These are phyloP conservation scores for Diaporthe ilicicola DNA, from an alignment of 2,329 filamentous ascomycete genomes.

Conservation along the genomic window DNA sequence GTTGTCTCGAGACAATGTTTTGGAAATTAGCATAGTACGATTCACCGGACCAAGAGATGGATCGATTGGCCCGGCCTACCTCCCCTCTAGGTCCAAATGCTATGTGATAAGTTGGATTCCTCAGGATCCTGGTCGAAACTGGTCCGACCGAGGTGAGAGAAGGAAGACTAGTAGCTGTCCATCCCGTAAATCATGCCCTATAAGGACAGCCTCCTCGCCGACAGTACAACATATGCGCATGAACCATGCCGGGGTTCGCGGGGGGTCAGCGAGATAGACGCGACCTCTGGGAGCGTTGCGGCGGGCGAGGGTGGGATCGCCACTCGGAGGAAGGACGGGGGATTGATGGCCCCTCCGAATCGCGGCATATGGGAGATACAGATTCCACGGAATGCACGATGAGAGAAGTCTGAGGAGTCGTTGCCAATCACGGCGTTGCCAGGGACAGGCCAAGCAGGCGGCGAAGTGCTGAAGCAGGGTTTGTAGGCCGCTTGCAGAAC, in stretches of 20 bases:
- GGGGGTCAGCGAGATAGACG: conserved; percentile 7
- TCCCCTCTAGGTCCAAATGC: neutral
- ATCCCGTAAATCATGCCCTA: neutral
- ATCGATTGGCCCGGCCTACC: conserved; percentile 22
- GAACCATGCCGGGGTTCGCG: neutral
- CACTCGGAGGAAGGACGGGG: neutral
- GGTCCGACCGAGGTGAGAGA: conserved; percentile 29
- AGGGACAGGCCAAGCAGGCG: conserved; percentile 10
- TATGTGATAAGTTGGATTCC: neutral
- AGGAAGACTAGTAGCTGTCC: conserved; percentile 21
- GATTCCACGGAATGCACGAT: conserved; percentile 14
- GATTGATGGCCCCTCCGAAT: neutral
- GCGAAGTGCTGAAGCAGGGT: conserved; percentile 17
- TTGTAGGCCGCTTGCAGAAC: conserved; percentile 17
- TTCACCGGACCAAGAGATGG: neutral
- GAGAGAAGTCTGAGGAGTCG: conserved; percentile 2
- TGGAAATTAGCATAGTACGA: conserved; percentile 24
- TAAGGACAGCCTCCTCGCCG: neutral
- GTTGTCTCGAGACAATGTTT: neutral
- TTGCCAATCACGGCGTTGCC: neutral
- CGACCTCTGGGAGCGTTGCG: neutral
- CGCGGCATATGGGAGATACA: neutral
- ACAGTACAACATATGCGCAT: conserved; percentile 21
- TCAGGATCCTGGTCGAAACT: conserved; percentile 15
- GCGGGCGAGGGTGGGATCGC: conserved; percentile 2